Evolutionary conservation across 768 basidiomycete species (phyloP).

Genomic region (Lenzites betulinus): DNA sequence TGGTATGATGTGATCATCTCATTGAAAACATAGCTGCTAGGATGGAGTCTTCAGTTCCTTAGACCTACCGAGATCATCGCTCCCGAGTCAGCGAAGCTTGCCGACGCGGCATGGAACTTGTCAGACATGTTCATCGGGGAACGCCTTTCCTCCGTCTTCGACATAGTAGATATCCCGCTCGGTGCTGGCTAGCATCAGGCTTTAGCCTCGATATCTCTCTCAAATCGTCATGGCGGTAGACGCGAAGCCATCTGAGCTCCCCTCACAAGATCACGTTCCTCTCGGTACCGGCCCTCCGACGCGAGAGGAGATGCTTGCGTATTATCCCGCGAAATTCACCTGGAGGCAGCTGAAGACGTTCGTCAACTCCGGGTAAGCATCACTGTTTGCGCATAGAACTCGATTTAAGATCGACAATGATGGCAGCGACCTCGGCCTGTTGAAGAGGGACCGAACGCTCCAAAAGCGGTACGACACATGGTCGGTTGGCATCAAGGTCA

Average conservation of each 20-base stretch:
- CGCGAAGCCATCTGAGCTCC: not conserved
- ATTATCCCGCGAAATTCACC: constrained; percentile 78
- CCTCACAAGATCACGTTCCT: constrained; percentile 23
- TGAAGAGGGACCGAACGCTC: constrained; percentile 71
- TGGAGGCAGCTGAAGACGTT: constrained; percentile 78
- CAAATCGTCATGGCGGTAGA: not conserved
- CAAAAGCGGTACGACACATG: constrained; percentile 69
- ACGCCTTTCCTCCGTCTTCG: too few species aligned
- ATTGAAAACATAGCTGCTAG: too few species aligned
- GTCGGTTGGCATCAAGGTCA: constrained; percentile 50
- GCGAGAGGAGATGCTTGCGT: constrained; percentile 57
- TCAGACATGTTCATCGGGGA: too few species aligned
- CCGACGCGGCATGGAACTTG: too few species aligned
- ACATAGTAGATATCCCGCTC: too few species aligned
- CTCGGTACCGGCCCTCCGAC: constrained; percentile 61
- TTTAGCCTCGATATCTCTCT: too few species aligned
- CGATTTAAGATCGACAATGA: not conserved
- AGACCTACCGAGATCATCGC: too few species aligned
- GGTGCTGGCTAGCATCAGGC: too few species aligned
- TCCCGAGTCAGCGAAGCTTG: too few species aligned
- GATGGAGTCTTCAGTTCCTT: too few species aligned
- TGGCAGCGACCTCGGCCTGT: constrained; percentile 73
- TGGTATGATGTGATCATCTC: too few species aligned
- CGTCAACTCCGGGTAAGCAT: constrained; percentile 69
- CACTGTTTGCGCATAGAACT: not conserved